These are phyloP conservation scores for Amniculicola lignicola DNA, from an alignment of 495 filamentous ascomycete species.

Conservation along the genomic window DNA sequence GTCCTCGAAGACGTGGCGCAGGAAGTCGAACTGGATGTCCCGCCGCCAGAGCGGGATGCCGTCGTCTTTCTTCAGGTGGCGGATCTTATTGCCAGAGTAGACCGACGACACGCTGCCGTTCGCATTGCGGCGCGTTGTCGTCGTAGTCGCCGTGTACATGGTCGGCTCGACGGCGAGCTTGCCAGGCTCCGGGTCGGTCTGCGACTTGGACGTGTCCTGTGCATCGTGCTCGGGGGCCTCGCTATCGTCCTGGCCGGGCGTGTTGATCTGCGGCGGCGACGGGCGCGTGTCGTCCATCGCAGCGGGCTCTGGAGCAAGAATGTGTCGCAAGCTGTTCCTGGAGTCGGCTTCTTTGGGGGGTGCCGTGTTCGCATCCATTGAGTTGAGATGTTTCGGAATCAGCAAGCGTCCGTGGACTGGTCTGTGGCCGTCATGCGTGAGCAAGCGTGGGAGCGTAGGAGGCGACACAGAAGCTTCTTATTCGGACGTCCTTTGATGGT, in stretches of 20 bases:
- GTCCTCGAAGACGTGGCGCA: constrained; percentile 87
- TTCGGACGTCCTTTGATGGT: too few species aligned
- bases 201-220: constrained; percentile 38
- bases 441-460: too few species aligned
- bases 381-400: constrained; percentile 20
- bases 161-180: constrained; percentile 40
- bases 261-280: constrained; percentile 13
- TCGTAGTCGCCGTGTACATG: constrained; percentile 51
- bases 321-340: constrained; percentile 34
- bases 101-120: constrained; percentile 65
- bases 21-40: constrained; percentile 96
- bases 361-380: constrained; percentile 33
- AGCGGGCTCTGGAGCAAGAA: constrained; percentile 38
- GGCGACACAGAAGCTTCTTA: too few species aligned
- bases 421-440: too few species aligned
- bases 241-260: constrained; percentile 25
- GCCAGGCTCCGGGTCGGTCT: constrained; percentile 35
- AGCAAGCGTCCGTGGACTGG: constrained; percentile 4
- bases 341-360: constrained; percentile 29
- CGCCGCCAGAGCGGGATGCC: constrained; percentile 94
- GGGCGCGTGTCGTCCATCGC: constrained; percentile 25
- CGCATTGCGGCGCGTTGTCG: constrained; percentile 62
- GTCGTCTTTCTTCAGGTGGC: constrained; percentile 96
- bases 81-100: constrained; percentile 87
- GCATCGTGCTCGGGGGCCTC: constrained; percentile 30